Conservation (phyloP, 306 rosid species). For the Parietaria judaica region DNA sequence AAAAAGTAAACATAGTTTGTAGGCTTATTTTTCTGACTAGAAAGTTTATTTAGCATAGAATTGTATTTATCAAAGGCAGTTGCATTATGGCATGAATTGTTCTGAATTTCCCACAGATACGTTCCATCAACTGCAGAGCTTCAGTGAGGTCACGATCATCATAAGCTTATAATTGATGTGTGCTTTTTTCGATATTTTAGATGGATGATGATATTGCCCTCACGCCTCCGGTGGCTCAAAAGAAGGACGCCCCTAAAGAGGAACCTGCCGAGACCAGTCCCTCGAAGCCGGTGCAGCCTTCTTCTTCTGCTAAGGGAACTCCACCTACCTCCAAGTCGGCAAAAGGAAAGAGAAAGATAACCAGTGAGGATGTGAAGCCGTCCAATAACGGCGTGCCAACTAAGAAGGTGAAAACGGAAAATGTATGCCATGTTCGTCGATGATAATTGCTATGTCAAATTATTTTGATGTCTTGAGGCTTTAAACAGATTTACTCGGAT, state of each 20-base stretch:
- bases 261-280: conserved; percentile 80
- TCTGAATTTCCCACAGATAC: neutral
- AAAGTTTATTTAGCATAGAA: too few relatives aligned
- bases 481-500: neutral
- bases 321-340: conserved; percentile 54
- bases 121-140: conserved; percentile 1
- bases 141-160: neutral
- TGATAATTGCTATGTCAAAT: conserved; percentile 7
- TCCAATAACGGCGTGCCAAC: conserved; percentile 43
- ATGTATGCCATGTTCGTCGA: conserved; percentile 38
- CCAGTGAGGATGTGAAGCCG: conserved; percentile 61
- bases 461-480: neutral
- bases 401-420: conserved; percentile 86
- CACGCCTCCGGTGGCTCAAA: conserved; percentile 45
- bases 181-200: conserved; percentile 30
- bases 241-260: conserved; percentile 76
- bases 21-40: too few relatives aligned
- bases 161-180: conserved; percentile 12
- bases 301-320: conserved; percentile 53
- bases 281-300: conserved; percentile 45
- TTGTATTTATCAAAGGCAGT: too few relatives aligned
- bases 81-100: neutral
- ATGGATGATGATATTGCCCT: conserved; percentile 58
- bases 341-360: conserved; percentile 77
- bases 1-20: too few relatives aligned